A percentile compares a stretch with the other conserved stretches of the same genome.
These are phyloP conservation scores for Cercospora canescens DNA, from an alignment of 2,329 filamentous ascomycete species.

Conservation along the genomic window DNA sequence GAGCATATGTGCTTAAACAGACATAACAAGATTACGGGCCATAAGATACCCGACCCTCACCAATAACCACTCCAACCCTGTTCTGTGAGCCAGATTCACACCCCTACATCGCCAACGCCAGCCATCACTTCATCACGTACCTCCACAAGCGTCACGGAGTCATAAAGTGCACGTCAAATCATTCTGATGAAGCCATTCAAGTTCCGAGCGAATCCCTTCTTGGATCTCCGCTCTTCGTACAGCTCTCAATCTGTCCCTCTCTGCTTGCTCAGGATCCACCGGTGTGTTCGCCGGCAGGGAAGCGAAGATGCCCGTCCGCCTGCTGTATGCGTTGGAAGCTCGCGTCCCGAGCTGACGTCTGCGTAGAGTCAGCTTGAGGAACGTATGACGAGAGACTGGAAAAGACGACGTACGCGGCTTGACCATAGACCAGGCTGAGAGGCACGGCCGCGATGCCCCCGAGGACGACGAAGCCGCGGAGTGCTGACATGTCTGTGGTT, in stretches of 20 bases:
- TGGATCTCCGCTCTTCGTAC: constrained; percentile 9
- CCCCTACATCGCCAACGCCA: not conserved
- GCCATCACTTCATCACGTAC: not conserved
- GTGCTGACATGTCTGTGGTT: constrained; percentile 5
- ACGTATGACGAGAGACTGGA: not conserved
- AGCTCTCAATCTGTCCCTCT: constrained; percentile 11
- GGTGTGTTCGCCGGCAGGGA: not conserved
- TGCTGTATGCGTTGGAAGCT: constrained; percentile 16
- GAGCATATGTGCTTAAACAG: not conserved
- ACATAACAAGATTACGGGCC: not conserved
- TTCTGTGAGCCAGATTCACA: not conserved
- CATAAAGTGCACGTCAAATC: constrained; percentile 19
- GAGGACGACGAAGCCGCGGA: constrained; percentile 10
- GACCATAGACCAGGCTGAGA: constrained; percentile 8
- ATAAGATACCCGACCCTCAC: not conserved
- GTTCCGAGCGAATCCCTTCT: constrained; percentile 9
- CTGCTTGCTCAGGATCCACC: constrained; percentile 8
- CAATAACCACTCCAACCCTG: not conserved
- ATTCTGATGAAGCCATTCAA: constrained; percentile 17
- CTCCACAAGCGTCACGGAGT: constrained; percentile 12
- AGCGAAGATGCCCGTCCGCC: constrained; percentile 15
- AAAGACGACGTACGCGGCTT: constrained; percentile 11
- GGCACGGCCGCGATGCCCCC: constrained; percentile 12
- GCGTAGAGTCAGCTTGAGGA: not conserved
- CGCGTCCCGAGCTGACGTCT: constrained; percentile 12